A percentile compares a stretch with the other conserved stretches of the same genome.
These are phyloP conservation scores for Vigna reflexopilosa DNA, from an alignment of 306 rosid genomes.

Conservation along the genomic window DNA sequence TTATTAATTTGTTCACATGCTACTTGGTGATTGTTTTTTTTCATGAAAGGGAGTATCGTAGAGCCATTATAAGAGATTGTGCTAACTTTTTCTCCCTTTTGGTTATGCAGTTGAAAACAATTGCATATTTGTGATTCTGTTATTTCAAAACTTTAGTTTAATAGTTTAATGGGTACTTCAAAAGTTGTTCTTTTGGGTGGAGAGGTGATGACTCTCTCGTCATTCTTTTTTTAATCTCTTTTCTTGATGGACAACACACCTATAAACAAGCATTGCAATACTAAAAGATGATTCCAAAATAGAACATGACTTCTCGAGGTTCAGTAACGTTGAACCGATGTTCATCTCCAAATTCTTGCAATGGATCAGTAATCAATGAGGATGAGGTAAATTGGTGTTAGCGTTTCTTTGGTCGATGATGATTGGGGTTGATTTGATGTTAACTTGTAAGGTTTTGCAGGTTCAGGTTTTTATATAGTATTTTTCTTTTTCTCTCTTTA, in stretches of 20 bases:
- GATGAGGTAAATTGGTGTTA: constrained; percentile 68
- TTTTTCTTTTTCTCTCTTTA: constrained; percentile 34
- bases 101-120: constrained; percentile 23
- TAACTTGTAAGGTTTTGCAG: constrained; percentile 13
- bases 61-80: constrained; percentile 74
- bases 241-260: constrained; percentile 63
- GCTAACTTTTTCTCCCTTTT: constrained; percentile 13
- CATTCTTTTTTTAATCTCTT: not conserved
- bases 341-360: constrained; percentile 89
- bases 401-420: constrained; percentile 36
- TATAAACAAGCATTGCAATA: constrained; percentile 90
- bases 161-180: constrained; percentile 24
- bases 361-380: constrained; percentile 75
- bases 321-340: constrained; percentile 77
- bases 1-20: constrained; percentile 55
- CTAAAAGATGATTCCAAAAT: constrained; percentile 74
- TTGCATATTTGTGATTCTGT: constrained; percentile 8
- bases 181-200: constrained; percentile 15
- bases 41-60: constrained; percentile 83
- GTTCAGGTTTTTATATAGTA: constrained; percentile 23
- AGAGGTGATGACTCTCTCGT: constrained; percentile 29
- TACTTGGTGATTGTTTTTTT: constrained; percentile 77
- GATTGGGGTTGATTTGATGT: not conserved
- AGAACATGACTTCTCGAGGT: constrained; percentile 68
- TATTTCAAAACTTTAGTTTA: not conserved